These are phyloP conservation scores for Fraxinus paxiana DNA, from an alignment of 305 asterid genomes.

Conservation along the genomic window DNA sequence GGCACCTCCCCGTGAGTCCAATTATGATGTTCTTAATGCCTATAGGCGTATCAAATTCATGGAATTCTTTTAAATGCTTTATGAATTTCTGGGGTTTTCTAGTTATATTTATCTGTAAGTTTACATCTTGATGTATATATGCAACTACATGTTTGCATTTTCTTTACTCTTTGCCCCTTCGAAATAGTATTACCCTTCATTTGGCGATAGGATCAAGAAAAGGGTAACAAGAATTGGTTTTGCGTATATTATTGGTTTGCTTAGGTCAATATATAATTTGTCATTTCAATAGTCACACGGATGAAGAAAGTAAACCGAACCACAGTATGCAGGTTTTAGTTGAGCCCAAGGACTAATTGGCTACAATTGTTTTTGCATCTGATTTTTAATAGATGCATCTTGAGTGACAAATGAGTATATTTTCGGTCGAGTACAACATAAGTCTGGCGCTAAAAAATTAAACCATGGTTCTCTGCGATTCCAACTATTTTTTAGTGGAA, in stretches of 20 bases:
- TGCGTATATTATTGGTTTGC: not conserved
- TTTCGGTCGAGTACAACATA: not conserved
- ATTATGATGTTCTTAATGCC: not conserved
- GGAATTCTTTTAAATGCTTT: not conserved
- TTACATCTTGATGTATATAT: not conserved
- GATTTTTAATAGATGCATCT: not conserved
- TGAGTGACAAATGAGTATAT: not conserved
- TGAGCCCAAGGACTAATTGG: not conserved
- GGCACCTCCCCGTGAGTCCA: conserved; percentile 63
- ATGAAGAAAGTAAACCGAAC: not conserved
- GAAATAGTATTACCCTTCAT: not conserved
- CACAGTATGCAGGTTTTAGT: not conserved
- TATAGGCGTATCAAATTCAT: not conserved
- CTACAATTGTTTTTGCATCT: not conserved
- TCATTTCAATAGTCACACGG: not conserved
- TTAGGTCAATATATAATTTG: not conserved
- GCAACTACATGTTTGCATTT: not conserved
- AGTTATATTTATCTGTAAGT: not conserved
- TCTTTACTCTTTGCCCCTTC: not conserved
- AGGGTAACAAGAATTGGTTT: not conserved
- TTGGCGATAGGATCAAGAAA: not conserved
- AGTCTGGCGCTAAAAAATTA: not conserved
- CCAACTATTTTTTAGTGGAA: not conserved
- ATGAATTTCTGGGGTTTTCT: not conserved
- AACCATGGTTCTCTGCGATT: not conserved